Evolutionary conservation across 2,329 filamentous ascomycete genomes (phyloP).

Genomic region (Coniochaeta prunicola): DNA sequence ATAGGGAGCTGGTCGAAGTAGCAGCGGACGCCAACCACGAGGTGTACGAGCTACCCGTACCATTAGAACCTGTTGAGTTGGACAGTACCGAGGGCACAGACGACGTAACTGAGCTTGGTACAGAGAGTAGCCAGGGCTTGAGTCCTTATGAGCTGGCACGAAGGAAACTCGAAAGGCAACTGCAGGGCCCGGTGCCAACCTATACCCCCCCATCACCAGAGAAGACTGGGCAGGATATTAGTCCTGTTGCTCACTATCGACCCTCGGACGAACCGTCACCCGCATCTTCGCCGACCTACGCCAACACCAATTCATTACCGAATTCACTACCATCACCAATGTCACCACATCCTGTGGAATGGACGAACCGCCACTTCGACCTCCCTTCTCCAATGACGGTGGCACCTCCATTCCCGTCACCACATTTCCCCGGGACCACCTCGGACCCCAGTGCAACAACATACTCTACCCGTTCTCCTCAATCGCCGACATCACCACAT

Average conservation of each 20-base stretch:
- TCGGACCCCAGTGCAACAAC: slow-evolving; percentile 15
- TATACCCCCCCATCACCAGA: slow-evolving; percentile 34
- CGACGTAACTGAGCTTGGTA: slow-evolving; percentile 30
- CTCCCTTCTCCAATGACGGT: slow-evolving; percentile 36
- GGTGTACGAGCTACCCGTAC: slow-evolving; percentile 44
- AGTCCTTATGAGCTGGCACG: slow-evolving; percentile 44
- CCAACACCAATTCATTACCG: slow-evolving; percentile 31
- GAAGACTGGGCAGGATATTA: slow-evolving; percentile 26
- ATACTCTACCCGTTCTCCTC: slow-evolving; percentile 17
- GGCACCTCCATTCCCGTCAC: slow-evolving; percentile 21
- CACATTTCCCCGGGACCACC: slow-evolving; percentile 16
- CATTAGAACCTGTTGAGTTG: slow-evolving; percentile 39
- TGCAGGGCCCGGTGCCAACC: slow-evolving; percentile 40
- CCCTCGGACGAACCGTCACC: slow-evolving; percentile 22
- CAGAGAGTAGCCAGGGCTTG: slow-evolving; percentile 29
- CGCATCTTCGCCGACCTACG: slow-evolving; percentile 25
- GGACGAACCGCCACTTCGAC: slow-evolving; percentile 29
- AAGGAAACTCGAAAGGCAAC: slow-evolving; percentile 42
- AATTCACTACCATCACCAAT: slow-evolving; percentile 40
- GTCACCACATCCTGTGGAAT: slow-evolving; percentile 33
- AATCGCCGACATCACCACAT: slow-evolving; percentile 11
- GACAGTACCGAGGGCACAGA: slow-evolving; percentile 31
- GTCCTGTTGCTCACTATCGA: slow-evolving; percentile 24
- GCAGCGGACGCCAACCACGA: slow-evolving; percentile 37
- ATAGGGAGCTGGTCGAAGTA: slow-evolving; percentile 28